Evolutionary conservation across 73 alveolate species (phyloP), one percentile per base, ranked within the genome.

Genomic region (Breviolum minutum): DNA sequence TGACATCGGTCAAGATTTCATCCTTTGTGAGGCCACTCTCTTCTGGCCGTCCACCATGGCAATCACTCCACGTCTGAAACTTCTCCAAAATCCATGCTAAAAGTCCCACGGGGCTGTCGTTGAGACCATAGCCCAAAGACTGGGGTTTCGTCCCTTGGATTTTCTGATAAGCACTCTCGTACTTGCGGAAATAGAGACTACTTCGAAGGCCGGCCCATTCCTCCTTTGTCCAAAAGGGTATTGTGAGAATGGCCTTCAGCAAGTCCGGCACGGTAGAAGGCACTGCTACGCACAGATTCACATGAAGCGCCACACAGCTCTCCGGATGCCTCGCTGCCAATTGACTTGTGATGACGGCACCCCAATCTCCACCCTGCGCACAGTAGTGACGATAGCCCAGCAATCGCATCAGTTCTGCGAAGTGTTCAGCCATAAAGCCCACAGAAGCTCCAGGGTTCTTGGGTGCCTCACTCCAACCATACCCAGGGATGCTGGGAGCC

Each of bases 321-420:
- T 91, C 89, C 30, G 97, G 97, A 27, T 54, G 66, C 69, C 74
- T 82, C 17, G 74, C 32, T 19, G 91, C 73, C 91, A 61, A 73
- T 60, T 82, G 79, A 24, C 79, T 54, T 87, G 97, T 91, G 89
- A 91, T 91, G 87, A 73, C 24, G 32, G 97, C 74, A 13, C 97
- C 97, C 97, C 97, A 91, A 79, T 91, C 97, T n/a, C 97, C 97
- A 17, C 97, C 97, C 61, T 91, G 97, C 7, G 97, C 97, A 12
- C 81, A 83, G 54, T 73, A 91, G 68, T 63, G 85, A 79, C 64
- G 64, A 60, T 82, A 82, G 71, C 91, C 91, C 40, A 91, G 40
- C 80, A 32, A 5, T 8, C 68, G 79, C 97, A 91, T 91, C 30
- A 91, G 97, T 79, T 91, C 89, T 3, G 97, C 89, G 60, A 91